A percentile compares a stretch with the other conserved stretches of the same genome.
Conservation (phyloP, 2,329 filamentous ascomycete genomes). For the Neofusicoccum sp. region DNA sequence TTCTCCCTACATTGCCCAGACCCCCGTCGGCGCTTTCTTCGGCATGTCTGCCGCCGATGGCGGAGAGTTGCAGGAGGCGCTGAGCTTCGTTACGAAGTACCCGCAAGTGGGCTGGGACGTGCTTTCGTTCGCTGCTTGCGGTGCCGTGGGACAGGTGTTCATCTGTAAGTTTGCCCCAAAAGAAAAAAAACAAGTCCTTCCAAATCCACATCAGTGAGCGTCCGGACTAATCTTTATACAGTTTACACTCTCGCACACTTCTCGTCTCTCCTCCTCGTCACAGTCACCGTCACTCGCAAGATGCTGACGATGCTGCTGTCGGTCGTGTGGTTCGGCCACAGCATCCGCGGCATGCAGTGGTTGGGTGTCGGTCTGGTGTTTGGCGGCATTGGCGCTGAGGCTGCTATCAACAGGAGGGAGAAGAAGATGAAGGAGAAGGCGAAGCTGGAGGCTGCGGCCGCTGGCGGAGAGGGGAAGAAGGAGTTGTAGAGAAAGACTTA, state of each 20-base stretch:
- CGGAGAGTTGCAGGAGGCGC: slow-evolving; percentile 75
- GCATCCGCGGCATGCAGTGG: slow-evolving; percentile 85
- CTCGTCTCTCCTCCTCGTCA: slow-evolving; percentile 86
- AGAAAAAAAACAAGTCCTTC: not conserved
- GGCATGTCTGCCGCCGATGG: slow-evolving; percentile 46
- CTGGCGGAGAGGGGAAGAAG: slow-evolving; percentile 22
- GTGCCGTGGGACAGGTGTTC: slow-evolving; percentile 91
- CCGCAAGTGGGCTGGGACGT: slow-evolving; percentile 84
- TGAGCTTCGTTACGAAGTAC: slow-evolving; percentile 76
- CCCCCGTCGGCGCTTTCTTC: slow-evolving; percentile 40
- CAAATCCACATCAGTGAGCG: not conserved
- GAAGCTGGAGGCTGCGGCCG: slow-evolving; percentile 39
- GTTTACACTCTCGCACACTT: slow-evolving; percentile 91
- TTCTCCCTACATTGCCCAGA: slow-evolving; percentile 77
- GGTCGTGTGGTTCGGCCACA: slow-evolving; percentile 91
- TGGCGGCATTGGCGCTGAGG: slow-evolving; percentile 91
- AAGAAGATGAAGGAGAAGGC: slow-evolving; percentile 76
- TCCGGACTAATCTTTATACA: slow-evolving; percentile 1
- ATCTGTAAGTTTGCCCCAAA: slow-evolving; percentile 57
- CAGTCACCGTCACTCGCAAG: slow-evolving; percentile 94
- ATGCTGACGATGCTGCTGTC: slow-evolving; percentile 99
- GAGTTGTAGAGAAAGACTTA: slow-evolving; percentile 15
- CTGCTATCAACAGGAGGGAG: slow-evolving; percentile 73
- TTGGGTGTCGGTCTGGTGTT: slow-evolving; percentile 90
- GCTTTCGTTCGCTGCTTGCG: slow-evolving; percentile 83